Base-by-base conservation (phyloP, 768 basidiomycete species). In the Gloeopeniophorella convolvens region DNA sequence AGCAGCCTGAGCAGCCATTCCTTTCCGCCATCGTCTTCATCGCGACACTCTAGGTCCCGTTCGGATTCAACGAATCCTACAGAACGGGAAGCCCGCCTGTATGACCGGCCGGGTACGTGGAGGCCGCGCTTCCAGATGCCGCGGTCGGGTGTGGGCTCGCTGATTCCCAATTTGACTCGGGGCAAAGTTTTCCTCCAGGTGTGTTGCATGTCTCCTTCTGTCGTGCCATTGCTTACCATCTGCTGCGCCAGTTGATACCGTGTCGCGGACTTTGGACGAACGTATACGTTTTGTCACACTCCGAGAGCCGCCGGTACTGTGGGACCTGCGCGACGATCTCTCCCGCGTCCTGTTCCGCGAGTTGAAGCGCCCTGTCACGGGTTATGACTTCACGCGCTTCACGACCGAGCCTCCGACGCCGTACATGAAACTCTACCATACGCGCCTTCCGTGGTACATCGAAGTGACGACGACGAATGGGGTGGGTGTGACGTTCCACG, bases 361-460 rank as follows among this genome's bases (percentile, higher is more conserved):
- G 16, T 63, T 82, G 20, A 54, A 64, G 7, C 73, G 76, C 3
- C 63, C 59, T 1, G 69, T 68, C 28, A 76, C 74, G 51, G 53
- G 62, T 4, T 70, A 70, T 42, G 81, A 85, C 59, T 72, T 82
- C 55, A 68, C 71, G 11, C 79, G 78, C 36, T 70, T 78, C 44
- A 77, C 75, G 20, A 77, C 76, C 12, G 67, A 69, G 33, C 81
- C 81, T 1, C 70, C 78, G 1, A 65, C 74, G 0, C 59, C 65
- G 5, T 65, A 64, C 48, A 73, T 85, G 68, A 78, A 80, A 11
- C 59, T 85, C 42, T 78, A 72, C 58, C 80, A 82, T 62, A 65
- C 74, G 0, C 66, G 69, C 30, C 65, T 82, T 1, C 83, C 84
- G 0, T 86, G 84, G 84, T 82, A 76, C 64, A 73, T 86, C 61